Conservation (phyloP, 495 filamentous ascomycete species). For the Xylaria longipes region DNA sequence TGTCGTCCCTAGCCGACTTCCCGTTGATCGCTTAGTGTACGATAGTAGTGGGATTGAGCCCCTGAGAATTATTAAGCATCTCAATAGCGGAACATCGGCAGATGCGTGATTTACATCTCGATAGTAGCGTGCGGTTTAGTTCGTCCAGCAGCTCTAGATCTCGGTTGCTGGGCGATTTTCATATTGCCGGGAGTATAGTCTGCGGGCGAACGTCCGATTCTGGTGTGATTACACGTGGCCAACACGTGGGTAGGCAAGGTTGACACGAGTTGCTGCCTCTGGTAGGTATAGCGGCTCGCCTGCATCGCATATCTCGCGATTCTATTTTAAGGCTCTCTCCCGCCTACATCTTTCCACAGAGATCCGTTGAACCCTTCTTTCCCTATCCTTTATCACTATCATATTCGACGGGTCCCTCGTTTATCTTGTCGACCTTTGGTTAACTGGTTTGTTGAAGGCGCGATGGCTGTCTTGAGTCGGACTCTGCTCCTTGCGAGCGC, state of each 20-base stretch:
- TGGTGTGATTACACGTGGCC: background rate
- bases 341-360: background rate
- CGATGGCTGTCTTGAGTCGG: slow-evolving; percentile 15
- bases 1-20: background rate
- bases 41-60: background rate
- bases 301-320: background rate
- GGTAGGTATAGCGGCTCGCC: background rate
- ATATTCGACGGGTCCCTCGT: background rate
- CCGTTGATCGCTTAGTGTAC: background rate
- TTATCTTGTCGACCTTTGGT: background rate
- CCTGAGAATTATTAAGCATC: background rate
- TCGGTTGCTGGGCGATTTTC: background rate
- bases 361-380: background rate
- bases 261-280: background rate
- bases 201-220: background rate
- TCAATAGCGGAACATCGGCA: background rate
- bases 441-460: background rate
- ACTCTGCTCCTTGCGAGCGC: slow-evolving; percentile 15
- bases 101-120: background rate
- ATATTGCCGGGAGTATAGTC: background rate
- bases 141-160: background rate
- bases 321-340: background rate
- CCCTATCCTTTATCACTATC: background rate
- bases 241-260: slow-evolving; percentile 3
- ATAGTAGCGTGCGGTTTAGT: background rate